Percentiles rank a stretch among this genome's conserved stretches.
phyloP scores from a whole-genome alignment of 2,329 filamentous ascomycete genomes.

The Metarhizium album region DNA sequence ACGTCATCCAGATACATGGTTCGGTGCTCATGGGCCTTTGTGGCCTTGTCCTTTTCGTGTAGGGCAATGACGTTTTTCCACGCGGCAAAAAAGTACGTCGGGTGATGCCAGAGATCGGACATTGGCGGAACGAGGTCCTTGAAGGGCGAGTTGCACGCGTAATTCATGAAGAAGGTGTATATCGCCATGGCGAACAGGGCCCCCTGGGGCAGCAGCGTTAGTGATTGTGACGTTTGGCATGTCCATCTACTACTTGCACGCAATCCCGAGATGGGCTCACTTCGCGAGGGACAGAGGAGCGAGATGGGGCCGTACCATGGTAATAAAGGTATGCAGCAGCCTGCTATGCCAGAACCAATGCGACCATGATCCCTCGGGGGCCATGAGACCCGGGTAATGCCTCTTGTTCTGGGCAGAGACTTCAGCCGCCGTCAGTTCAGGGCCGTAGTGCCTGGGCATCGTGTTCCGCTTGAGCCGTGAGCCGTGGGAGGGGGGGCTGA shows the following conservation, averaged over 20 bases:
- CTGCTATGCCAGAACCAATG: slow-evolving; percentile 76
- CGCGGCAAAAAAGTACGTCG: slow-evolving; percentile 53
- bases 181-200: slow-evolving; percentile 59
- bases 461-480: slow-evolving; percentile 48
- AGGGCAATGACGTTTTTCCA: slow-evolving; percentile 64
- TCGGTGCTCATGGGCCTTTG: slow-evolving; percentile 59
- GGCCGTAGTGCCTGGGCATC: slow-evolving; percentile 62
- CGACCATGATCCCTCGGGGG: slow-evolving; percentile 69
- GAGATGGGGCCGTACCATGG: slow-evolving; percentile 50
- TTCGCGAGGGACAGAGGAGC: not conserved
- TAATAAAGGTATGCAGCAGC: slow-evolving; percentile 70
- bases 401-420: slow-evolving; percentile 52
- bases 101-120: slow-evolving; percentile 58
- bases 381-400: slow-evolving; percentile 83
- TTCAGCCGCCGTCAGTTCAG: slow-evolving; percentile 56
- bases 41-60: slow-evolving; percentile 61
- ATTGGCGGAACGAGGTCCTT: slow-evolving; percentile 65
- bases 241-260: no score
- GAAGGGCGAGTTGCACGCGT: slow-evolving; percentile 68
- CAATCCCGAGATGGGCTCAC: no score
- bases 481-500: slow-evolving; percentile 86
- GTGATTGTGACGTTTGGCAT: not conserved
- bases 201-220: slow-evolving; percentile 34
- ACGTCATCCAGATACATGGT: slow-evolving; percentile 72
- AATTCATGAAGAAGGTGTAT: slow-evolving; percentile 68